Percentiles rank a stretch among this genome's conserved stretches.
Conservation (phyloP, 345 rosid genomes). For the Alliaria petiolata region DNA sequence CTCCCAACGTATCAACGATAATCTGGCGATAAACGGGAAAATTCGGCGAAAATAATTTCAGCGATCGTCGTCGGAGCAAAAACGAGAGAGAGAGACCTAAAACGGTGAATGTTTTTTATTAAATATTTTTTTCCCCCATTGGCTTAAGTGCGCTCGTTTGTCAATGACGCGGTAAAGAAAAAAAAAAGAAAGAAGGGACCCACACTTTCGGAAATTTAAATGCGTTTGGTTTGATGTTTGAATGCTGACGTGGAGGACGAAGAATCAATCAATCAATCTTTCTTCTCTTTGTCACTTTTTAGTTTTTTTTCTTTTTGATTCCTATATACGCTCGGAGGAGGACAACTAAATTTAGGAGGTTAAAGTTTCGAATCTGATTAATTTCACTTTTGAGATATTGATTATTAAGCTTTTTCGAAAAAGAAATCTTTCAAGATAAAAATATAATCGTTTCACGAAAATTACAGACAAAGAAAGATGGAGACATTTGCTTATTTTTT, state of each 20-base stretch:
- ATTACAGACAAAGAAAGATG: no score
- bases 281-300: neutral
- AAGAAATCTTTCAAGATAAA: neutral
- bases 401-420: no score
- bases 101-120: constrained; percentile 8
- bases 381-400: neutral
- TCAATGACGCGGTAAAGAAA: constrained; percentile 24
- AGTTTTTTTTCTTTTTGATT: neutral
- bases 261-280: neutral
- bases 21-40: neutral
- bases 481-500: neutral
- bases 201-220: constrained; percentile 9
- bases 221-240: constrained; percentile 13
- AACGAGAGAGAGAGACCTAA: constrained; percentile 4
- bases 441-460: no score
- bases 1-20: neutral
- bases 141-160: neutral
- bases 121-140: neutral
- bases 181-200: neutral
- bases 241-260: constrained; percentile 12
- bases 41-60: neutral
- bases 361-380: neutral
- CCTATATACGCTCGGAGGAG: constrained; percentile 10
- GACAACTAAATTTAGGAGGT: neutral
- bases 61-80: constrained; percentile 19